phyloP scores from a whole-genome alignment of 495 filamentous ascomycete species.

The Aspergillus cavernicola region DNA sequence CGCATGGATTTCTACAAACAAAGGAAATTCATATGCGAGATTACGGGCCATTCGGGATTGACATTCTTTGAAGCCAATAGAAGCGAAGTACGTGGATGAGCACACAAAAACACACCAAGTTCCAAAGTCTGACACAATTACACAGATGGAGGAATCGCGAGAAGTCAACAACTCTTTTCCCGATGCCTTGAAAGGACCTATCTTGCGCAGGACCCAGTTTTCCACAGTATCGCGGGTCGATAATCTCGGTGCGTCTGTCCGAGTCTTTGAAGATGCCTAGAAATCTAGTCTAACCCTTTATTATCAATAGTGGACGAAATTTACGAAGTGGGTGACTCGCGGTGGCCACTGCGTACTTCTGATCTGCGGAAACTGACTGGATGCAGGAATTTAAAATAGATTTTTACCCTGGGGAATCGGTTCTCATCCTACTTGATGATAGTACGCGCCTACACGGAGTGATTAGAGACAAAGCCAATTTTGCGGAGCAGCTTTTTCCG shows the following conservation, averaged over 20 bases:
- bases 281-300: constrained; percentile 17
- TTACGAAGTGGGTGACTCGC: constrained; percentile 51
- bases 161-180: constrained; percentile 91
- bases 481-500: constrained; percentile 55
- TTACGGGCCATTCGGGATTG: constrained; percentile 87
- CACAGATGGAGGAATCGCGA: constrained; percentile 74
- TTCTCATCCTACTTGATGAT: constrained; percentile 66
- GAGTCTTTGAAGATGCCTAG: background rate
- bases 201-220: constrained; percentile 87
- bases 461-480: constrained; percentile 83
- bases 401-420: constrained; percentile 88
- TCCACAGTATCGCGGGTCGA: constrained; percentile 88
- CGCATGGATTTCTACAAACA: constrained; percentile 93
- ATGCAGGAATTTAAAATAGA: constrained; percentile 84
- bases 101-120: background rate
- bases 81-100: constrained; percentile 73
- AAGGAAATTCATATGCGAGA: constrained; percentile 89
- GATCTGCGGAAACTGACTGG: constrained; percentile 27
- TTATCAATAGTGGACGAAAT: constrained; percentile 56
- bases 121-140: constrained; percentile 1
- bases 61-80: constrained; percentile 92
- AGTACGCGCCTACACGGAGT: constrained; percentile 71
- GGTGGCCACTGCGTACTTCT: too few relatives aligned
- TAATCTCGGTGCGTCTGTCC: constrained; percentile 63
- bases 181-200: constrained; percentile 84